Conservation (phyloP, 345 rosid species). For the Eucalyptus curtisii region DNA sequence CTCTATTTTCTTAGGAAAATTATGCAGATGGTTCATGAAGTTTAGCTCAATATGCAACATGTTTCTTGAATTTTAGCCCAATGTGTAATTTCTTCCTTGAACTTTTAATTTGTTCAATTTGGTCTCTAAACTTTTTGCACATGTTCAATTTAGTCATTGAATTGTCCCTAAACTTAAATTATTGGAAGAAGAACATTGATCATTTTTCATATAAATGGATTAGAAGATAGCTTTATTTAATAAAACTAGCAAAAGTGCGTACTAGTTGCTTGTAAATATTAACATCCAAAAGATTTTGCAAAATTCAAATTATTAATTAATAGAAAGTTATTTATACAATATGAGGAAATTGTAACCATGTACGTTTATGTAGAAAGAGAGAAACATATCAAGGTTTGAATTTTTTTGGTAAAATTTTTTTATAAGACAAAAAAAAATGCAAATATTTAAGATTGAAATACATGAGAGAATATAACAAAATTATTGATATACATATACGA, state of each 20-base stretch:
- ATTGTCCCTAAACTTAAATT: not conserved
- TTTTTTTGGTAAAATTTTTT: not conserved
- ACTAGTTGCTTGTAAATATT: not conserved
- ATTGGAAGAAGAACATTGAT: not conserved
- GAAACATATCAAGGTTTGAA: not conserved
- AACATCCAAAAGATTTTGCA: not conserved
- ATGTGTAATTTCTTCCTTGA: rapidly evolving
- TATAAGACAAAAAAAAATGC: too few relatives aligned
- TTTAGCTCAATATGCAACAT: rapidly evolving
- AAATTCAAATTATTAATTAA: not conserved
- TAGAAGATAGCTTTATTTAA: not conserved
- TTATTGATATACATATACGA: not conserved
- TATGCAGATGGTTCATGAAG: not conserved
- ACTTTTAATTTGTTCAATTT: too few relatives aligned
- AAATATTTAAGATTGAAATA: not conserved
- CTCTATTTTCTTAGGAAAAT: not conserved
- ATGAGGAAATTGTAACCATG: not conserved
- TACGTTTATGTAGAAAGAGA: not conserved
- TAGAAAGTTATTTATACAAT: not conserved
- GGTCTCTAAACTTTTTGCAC: not conserved
- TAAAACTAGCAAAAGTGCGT: not conserved
- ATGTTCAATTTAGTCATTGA: not conserved
- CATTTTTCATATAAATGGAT: too few relatives aligned
- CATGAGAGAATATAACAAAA: not conserved
- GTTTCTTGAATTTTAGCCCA: rapidly evolving